Evolutionary conservation across 768 basidiomycete species (phyloP).

Genomic region (Leccinum boreale): DNA sequence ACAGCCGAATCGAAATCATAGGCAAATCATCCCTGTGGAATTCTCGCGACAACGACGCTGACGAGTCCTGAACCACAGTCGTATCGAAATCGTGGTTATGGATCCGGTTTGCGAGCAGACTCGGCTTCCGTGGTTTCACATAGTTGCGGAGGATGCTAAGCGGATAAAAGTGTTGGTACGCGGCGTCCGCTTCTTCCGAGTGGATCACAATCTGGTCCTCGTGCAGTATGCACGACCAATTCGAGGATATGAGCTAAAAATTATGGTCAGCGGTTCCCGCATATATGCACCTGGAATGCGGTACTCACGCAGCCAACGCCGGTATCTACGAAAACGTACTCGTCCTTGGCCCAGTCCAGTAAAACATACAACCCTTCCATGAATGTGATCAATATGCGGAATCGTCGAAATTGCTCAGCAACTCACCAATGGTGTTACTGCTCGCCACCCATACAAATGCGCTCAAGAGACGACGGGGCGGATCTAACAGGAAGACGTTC

Average conservation of each 20-base stretch:
- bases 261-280: slow-evolving; percentile 1
- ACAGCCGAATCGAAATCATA: slow-evolving; percentile 38
- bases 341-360: slow-evolving; percentile 60
- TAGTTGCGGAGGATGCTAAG: slow-evolving; percentile 34
- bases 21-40: slow-evolving; percentile 35
- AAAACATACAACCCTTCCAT: slow-evolving; percentile 62
- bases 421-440: slow-evolving; percentile 33
- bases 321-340: slow-evolving; percentile 73
- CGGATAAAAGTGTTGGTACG: slow-evolving; percentile 70
- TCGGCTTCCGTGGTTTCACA: slow-evolving; percentile 23
- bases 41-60: background rate
- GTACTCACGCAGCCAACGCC: slow-evolving; percentile 67
- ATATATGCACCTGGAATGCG: background rate
- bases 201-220: slow-evolving; percentile 70
- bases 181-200: slow-evolving; percentile 63
- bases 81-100: slow-evolving; percentile 5
- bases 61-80: background rate
- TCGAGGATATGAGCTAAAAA: slow-evolving; percentile 57
- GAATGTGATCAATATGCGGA: background rate
- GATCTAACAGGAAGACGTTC: slow-evolving; percentile 75
- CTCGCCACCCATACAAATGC: slow-evolving; percentile 68
- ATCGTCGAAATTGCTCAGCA: background rate
- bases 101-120: slow-evolving; percentile 12
- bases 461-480: slow-evolving; percentile 53
- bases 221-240: slow-evolving; percentile 74